Evolutionary conservation across 2,329 filamentous ascomycete species (phyloP).

Genomic region (Calycina herbarum): DNA sequence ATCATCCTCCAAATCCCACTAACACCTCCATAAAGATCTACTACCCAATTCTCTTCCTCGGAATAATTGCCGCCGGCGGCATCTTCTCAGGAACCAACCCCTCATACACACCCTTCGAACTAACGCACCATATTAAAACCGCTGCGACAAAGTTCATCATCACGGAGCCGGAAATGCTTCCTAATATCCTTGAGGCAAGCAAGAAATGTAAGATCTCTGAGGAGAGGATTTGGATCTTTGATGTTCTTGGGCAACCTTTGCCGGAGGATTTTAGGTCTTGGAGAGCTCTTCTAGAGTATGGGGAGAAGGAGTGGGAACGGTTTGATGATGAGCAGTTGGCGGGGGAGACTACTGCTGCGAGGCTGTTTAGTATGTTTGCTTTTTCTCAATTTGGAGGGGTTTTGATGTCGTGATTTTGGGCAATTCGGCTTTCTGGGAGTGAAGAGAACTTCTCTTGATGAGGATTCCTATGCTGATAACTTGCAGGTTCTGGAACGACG

Average conservation of each 20-base stretch:
- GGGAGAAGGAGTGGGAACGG: constrained; percentile 31
- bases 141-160: constrained; percentile 32
- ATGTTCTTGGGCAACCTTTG: constrained; percentile 24
- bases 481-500: constrained; percentile 52
- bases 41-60: constrained; percentile 24
- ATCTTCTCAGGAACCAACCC: constrained; percentile 34
- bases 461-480: neutral
- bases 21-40: constrained; percentile 14
- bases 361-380: constrained; percentile 39
- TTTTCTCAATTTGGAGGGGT: neutral
- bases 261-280: constrained; percentile 29
- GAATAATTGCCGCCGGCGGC: constrained; percentile 33
- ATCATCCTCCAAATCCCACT: neutral
- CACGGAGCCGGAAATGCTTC: constrained; percentile 29
- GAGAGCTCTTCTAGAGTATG: constrained; percentile 25
- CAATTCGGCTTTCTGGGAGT: neutral
- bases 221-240: constrained; percentile 33
- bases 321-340: constrained; percentile 30
- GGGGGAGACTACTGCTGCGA: constrained; percentile 42
- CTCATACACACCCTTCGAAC: constrained; percentile 33
- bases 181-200: constrained; percentile 25
- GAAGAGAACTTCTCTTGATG: neutral
- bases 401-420: neutral
- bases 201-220: constrained; percentile 32
- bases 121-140: constrained; percentile 34